A percentile compares a stretch with the other conserved stretches of the same genome.
Conservation (phyloP, 169 alveolate species). For the Plasmodium falciparum region DNA sequence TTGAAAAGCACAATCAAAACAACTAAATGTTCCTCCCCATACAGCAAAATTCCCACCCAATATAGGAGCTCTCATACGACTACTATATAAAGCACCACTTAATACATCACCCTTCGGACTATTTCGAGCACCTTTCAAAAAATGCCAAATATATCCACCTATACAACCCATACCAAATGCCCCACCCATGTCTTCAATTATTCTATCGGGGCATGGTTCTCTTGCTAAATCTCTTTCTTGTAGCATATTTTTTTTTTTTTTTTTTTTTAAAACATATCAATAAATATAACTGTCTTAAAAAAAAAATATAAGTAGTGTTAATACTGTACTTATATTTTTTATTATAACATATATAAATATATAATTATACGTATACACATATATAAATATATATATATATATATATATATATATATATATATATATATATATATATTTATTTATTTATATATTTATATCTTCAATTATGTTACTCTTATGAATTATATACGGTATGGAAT, state of each 20-base stretch:
- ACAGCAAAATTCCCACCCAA: conserved; percentile 97
- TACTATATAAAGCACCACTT: conserved; percentile 94
- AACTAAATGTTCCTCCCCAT: conserved; percentile 97
- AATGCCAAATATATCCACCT: conserved; percentile 96
- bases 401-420: too few relatives aligned
- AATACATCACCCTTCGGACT: conserved; percentile 93
- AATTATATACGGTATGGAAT: too few relatives aligned
- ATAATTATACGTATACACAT: not conserved
- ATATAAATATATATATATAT: not conserved
- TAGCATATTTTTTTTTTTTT: conserved; percentile 11
- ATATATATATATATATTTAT: not conserved
- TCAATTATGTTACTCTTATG: too few relatives aligned
- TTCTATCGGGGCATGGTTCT: conserved; percentile 97
- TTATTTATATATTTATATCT: not conserved
- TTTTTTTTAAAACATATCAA: conserved; percentile 60
- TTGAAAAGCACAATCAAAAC: conserved; percentile 94
- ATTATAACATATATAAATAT: too few relatives aligned
- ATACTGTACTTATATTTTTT: too few relatives aligned
- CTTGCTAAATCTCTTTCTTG: conserved; percentile 91
- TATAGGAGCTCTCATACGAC: conserved; percentile 94
- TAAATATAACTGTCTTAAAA: too few relatives aligned
- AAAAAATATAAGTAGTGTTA: too few relatives aligned
- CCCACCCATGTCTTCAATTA: conserved; percentile 97
- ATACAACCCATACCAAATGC: conserved; percentile 97
- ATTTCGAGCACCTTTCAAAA: conserved; percentile 93